A percentile compares a stretch with the other conserved stretches of the same genome.
phyloP scores from a whole-genome alignment of 2,329 filamentous ascomycete species.

The Pseudogymnoascus sp. region DNA sequence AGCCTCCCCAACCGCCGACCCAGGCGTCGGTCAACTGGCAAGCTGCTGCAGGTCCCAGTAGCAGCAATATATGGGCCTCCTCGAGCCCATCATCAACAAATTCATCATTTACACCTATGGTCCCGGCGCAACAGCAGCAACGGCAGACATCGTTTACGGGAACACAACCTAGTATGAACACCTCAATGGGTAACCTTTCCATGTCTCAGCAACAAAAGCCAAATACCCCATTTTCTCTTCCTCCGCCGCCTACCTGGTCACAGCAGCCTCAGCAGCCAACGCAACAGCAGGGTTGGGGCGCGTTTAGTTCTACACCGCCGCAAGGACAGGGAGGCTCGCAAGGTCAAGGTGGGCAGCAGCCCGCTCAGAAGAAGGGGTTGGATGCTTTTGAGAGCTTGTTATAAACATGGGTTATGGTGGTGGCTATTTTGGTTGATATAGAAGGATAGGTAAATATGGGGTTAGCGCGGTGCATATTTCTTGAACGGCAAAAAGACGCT shows the following conservation, averaged over 20 bases:
- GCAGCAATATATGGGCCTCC: conserved; percentile 18
- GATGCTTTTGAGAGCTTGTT: conserved; percentile 50
- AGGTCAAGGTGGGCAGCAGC: conserved; percentile 13
- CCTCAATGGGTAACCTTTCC: conserved; percentile 41
- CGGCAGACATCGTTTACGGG: conserved; percentile 14
- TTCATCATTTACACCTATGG: conserved; percentile 14
- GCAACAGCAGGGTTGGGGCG: conserved; percentile 10
- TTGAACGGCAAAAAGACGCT: background rate
- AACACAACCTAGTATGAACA: conserved; percentile 31
- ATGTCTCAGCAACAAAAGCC: conserved; percentile 35
- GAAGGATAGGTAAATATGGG: background rate
- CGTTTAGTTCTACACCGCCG: conserved; percentile 15
- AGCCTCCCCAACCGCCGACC: background rate
- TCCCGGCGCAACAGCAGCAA: conserved; percentile 20
- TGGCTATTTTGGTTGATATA: background rate
- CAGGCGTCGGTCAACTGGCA: conserved; percentile 6
- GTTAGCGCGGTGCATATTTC: background rate
- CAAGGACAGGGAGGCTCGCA: conserved; percentile 20
- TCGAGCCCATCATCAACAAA: conserved; percentile 22
- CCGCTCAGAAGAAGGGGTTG: conserved; percentile 34
- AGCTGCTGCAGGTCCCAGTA: conserved; percentile 13
- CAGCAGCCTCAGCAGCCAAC: conserved; percentile 22
- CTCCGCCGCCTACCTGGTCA: conserved; percentile 41
- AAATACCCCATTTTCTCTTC: conserved; percentile 46
- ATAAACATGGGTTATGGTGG: conserved; percentile 20